Conservation (phyloP, 768 basidiomycete genomes). For the Rhizopogon sp. region DNA sequence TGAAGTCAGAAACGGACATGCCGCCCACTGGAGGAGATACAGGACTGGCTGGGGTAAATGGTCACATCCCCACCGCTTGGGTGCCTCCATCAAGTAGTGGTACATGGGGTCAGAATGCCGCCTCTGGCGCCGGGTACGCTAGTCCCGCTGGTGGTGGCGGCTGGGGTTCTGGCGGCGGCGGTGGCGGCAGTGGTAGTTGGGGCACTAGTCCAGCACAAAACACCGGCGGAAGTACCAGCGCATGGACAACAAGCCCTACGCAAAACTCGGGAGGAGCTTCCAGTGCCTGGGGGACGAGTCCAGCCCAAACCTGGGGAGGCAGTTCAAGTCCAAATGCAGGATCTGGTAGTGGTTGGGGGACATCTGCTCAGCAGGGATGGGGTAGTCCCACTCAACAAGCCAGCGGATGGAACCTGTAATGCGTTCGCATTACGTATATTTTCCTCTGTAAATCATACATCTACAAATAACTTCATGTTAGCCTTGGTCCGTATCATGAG, state of each 20-base stretch:
- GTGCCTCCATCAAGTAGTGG: conserved; percentile 15
- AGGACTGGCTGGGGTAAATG: conserved; percentile 4
- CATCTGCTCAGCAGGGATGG: conserved; percentile 38
- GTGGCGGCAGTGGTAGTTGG: conserved; percentile 26
- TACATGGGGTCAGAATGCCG: conserved; percentile 24
- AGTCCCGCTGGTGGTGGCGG: conserved; percentile 20
- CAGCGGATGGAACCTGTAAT: conserved; percentile 49
- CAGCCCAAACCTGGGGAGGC: conserved; percentile 34
- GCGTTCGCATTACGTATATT: not conserved
- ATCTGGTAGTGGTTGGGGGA: conserved; percentile 18
- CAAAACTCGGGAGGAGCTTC: conserved; percentile 20
- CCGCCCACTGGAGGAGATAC: conserved; percentile 35
- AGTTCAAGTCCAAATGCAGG: conserved; percentile 25
- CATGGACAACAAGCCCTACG: conserved; percentile 21
- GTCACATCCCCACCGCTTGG: conserved; percentile 13
- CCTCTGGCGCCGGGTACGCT: conserved; percentile 26
- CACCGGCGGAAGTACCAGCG: conserved; percentile 11
- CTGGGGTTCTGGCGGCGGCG: conserved; percentile 7
- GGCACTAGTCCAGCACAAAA: conserved; percentile 21
- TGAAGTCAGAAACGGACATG: conserved; percentile 61
- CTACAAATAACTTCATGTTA: not conserved
- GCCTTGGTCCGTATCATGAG: not conserved
- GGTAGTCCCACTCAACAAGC: conserved; percentile 43
- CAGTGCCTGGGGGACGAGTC: conserved; percentile 28
- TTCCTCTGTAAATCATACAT: not conserved